Percentiles rank a stretch among this genome's conserved stretches.
Conservation (phyloP, 2,329 filamentous ascomycete species). For the Stenocarpella maydis region DNA sequence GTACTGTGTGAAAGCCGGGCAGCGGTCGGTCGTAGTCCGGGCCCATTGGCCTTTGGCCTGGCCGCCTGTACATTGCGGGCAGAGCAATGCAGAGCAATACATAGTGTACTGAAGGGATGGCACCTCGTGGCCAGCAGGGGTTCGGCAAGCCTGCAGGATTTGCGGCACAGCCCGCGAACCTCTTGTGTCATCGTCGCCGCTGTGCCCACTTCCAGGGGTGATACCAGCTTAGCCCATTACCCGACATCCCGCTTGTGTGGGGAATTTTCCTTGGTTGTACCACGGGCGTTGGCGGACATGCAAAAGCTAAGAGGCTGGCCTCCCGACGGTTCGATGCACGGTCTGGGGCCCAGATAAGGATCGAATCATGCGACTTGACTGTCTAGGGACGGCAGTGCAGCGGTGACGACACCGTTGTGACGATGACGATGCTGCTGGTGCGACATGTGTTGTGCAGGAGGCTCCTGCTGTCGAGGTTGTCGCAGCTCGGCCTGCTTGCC, state of each 20-base stretch:
- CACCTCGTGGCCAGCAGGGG: slow-evolving; percentile 34
- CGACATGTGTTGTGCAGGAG: no score
- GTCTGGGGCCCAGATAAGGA: neutral
- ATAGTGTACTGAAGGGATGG: slow-evolving; percentile 8
- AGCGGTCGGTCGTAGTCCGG: slow-evolving; percentile 28
- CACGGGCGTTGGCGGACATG: slow-evolving; percentile 20
- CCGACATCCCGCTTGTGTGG: slow-evolving; percentile 24
- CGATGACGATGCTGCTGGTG: neutral
- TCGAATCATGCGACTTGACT: neutral
- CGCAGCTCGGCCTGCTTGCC: no score
- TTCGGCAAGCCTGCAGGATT: slow-evolving; percentile 34
- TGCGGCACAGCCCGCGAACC: slow-evolving; percentile 35
- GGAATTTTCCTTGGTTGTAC: slow-evolving; percentile 14
- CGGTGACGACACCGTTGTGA: neutral
- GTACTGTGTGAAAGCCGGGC: neutral
- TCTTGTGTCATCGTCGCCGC: slow-evolving; percentile 33
- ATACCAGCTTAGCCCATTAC: slow-evolving; percentile 24
- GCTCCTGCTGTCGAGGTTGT: no score
- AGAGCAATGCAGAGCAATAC: no score
- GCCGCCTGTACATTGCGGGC: neutral
- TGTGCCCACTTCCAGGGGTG: slow-evolving; percentile 33
- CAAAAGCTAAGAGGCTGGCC: slow-evolving; percentile 10
- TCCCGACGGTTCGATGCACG: neutral
- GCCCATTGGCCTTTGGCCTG: slow-evolving; percentile 8
- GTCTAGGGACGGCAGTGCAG: neutral